Base-by-base conservation (phyloP, 495 filamentous ascomycete genomes). In the Lindgomyces ingoldianus region DNA sequence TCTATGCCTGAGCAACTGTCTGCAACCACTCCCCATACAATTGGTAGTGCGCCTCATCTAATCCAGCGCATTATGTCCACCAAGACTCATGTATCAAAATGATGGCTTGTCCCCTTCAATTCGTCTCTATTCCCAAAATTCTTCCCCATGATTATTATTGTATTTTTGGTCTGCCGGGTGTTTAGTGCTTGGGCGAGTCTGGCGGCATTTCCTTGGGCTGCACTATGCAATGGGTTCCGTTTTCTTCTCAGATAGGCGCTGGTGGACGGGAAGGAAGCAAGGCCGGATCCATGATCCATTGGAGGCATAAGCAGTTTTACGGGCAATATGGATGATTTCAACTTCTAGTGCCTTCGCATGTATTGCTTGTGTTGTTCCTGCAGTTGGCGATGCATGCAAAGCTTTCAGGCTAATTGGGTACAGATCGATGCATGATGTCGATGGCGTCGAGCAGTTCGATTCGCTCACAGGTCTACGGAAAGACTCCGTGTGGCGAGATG, bases 241-340 rank as follows among this genome's bases (percentile, higher is more conserved):
- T 50, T 29, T 36, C 27, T 50, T 46, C 26, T 57, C 53, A 22
- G 53, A 22, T 45, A 8, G 18, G 8, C 18, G 36, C 21, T 4
- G 48, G n/a, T 62, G 24, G 36, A 27, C 39, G 50, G 49, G 60
- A 45, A 47, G 60, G 60, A 33, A 12, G 33, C n/a, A 55, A 39
- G 50, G 8, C 48, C 49, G 49, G 12, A 53, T 53, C 21, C 27
- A 53, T 18, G 8, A 24, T 10, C 1, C 18, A 49, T 25, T 22
- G 9, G 18, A 25, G 44, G 47, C 12, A 4, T 25, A 21, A 21
- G 16, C 22, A 30, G 24, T 14, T 39, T 57, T 19, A 55, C 29
- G 47, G 26, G 36, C 62, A 65, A 65, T 65, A 53, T 65, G 62
- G 62, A 65, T 60, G 56, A 65, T 65, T 56, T 55, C 24, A 1